Percentiles rank a stretch among this genome's conserved stretches.
These are phyloP conservation scores for Colletotrichum cordylinicola DNA, from an alignment of 2,329 filamentous ascomycete genomes.

Conservation along the genomic window DNA sequence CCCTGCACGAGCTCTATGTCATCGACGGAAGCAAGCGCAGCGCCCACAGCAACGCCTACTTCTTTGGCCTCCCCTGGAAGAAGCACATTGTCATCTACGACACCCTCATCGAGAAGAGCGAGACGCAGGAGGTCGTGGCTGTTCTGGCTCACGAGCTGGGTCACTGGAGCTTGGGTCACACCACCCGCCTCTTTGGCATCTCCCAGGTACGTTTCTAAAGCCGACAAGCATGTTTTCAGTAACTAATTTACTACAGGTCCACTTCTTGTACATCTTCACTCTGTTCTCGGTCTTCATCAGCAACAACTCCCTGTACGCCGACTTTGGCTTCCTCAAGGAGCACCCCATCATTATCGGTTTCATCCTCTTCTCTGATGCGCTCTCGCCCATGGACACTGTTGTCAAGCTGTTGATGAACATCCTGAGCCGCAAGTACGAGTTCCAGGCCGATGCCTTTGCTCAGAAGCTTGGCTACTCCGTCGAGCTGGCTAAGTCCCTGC, in stretches of 20 bases:
- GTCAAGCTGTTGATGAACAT: slow-evolving; percentile 97
- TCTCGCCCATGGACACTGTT: slow-evolving; percentile 91
- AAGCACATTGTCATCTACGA: slow-evolving; percentile 99
- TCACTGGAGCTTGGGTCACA: slow-evolving; percentile 96
- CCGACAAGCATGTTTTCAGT: neutral
- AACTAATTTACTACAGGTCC: slow-evolving; percentile 60
- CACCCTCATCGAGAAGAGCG: slow-evolving; percentile 94
- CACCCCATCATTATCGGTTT: slow-evolving; percentile 96
- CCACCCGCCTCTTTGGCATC: slow-evolving; percentile 87
- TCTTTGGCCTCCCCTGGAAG: slow-evolving; percentile 98
- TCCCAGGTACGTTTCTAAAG: slow-evolving; percentile 65
- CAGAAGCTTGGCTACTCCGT: slow-evolving; percentile 81
- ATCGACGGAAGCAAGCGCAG: slow-evolving; percentile 91
- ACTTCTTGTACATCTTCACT: slow-evolving; percentile 96
- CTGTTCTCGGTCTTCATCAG: slow-evolving; percentile 98
- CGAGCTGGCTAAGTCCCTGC: slow-evolving; percentile 84
- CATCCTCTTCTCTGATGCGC: slow-evolving; percentile 95
- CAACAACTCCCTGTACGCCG: slow-evolving; percentile 87
- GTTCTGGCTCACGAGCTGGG: slow-evolving; percentile 95
- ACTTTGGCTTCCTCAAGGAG: slow-evolving; percentile 86
- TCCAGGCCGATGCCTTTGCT: slow-evolving; percentile 93
- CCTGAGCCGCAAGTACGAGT: slow-evolving; percentile 92
- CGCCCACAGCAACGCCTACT: slow-evolving; percentile 90
- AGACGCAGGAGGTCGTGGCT: slow-evolving; percentile 90
- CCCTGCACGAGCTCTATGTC: slow-evolving; percentile 89